A percentile compares a stretch with the other conserved stretches of the same genome.
Conservation (phyloP, 768 basidiomycete genomes). For the Leccinum rimulosum region DNA sequence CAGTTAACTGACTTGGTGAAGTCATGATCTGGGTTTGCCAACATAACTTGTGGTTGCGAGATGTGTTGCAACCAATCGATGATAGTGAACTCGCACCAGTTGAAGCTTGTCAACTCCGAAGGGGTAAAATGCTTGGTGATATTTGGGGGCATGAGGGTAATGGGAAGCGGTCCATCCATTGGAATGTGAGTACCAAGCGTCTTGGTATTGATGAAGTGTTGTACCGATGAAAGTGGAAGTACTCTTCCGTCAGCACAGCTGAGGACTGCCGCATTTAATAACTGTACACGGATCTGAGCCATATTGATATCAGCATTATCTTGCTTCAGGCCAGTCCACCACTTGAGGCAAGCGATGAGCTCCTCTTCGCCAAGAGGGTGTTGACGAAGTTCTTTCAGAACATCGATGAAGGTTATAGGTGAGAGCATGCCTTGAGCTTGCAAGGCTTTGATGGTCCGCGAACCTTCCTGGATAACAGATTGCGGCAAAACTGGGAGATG, state of each 20-base stretch:
- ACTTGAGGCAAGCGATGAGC: conserved; percentile 78
- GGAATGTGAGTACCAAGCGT: conserved; percentile 51
- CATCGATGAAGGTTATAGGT: conserved; percentile 77
- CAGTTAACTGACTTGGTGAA: conserved; percentile 65
- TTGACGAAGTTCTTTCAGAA: conserved; percentile 69
- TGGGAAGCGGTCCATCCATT: conserved; percentile 12
- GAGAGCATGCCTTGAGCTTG: conserved; percentile 64
- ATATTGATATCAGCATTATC: conserved; percentile 37
- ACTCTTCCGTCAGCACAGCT: conserved; percentile 48
- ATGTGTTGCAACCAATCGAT: conserved; percentile 75
- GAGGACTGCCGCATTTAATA: conserved; percentile 73
- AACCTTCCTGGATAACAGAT: conserved; percentile 52
- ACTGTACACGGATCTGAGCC: conserved; percentile 48
- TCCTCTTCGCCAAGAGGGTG: conserved; percentile 71
- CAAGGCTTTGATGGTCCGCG: conserved; percentile 59
- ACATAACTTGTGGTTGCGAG: conserved; percentile 43
- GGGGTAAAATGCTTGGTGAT: conserved; percentile 48
- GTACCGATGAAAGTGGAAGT: conserved; percentile 66
- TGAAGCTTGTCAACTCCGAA: conserved; percentile 56
- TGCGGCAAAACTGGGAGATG: conserved; percentile 72
- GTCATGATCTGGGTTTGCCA: conserved; percentile 51
- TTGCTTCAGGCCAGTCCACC: conserved; percentile 65
- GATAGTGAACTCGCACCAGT: conserved; percentile 76
- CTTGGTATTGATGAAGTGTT: conserved; percentile 67
- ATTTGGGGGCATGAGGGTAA: conserved; percentile 8